Evolutionary conservation across 768 basidiomycete species (phyloP), one percentile per base, ranked within the genome.

Genomic region (Tricholoma furcatifolium): DNA sequence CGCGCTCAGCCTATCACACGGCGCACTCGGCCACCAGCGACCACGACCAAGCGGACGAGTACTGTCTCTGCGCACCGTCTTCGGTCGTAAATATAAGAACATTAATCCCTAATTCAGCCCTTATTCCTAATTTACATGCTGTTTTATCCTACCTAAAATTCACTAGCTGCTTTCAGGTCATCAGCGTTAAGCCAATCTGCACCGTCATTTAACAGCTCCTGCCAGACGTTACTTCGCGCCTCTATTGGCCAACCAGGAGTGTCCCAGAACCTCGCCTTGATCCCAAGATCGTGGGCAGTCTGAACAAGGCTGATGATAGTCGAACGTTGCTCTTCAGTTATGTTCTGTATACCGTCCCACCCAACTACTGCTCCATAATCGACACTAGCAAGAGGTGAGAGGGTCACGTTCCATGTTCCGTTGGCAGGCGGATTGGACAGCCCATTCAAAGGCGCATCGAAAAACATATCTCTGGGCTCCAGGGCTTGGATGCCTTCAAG

Each of bases 181-280:
- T 81, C 79, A 11, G 74, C 79, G 57, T 81, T 81, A 55, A 81
- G 58, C 77, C 78, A 80, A 56, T 78, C 75, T 15, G 71, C 74
- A 6, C 77, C 78, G 36, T 69, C 69, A 34, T 75, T 62, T 56
- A 74, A 45, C 47, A 81, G 54, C 40, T 67, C 67, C 53, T 62
- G 62, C 80, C 80, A 82, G 5, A 81, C 62, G 43, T 66, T 70
- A 50, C 75, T 60, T 20, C 74, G 63, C 2, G 77, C 78, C 43
- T 56, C 47, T 27, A 78, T 71, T 0, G 79, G 80, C 71, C 73
- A 79, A 7, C 67, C 75, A 1, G 79, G 80, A 2, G 77, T 79
- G 56, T 78, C 76, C 78, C 78, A 81, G 55, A 81, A 81, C 41
- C 80, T 66, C 4, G 80, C 75, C 50, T 64, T 66, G 46, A 81